Conservation (phyloP, 768 basidiomycete species). For the Mycena capillaripes region DNA sequence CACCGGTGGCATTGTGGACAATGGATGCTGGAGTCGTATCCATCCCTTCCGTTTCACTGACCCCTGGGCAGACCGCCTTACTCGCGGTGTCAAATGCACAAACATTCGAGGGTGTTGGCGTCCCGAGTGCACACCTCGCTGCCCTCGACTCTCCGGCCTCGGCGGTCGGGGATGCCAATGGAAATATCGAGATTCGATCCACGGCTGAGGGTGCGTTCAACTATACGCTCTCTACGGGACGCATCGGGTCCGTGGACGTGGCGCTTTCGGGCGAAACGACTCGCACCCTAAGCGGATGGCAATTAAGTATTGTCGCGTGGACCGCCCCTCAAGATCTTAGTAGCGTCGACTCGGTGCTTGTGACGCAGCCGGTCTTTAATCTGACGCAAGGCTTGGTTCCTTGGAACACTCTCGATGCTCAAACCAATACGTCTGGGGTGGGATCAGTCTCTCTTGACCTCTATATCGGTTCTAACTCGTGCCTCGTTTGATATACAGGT, state of each 20-base stretch:
- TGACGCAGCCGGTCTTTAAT: constrained; percentile 27
- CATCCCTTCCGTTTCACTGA: constrained; percentile 29
- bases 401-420: constrained; percentile 26
- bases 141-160: constrained; percentile 24
- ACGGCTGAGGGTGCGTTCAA: constrained; percentile 15
- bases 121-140: constrained; percentile 11
- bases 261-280: constrained; percentile 25
- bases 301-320: constrained; percentile 33
- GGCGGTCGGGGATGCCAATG: constrained; percentile 19
- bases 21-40: constrained; percentile 25
- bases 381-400: constrained; percentile 32
- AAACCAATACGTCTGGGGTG: constrained; percentile 33
- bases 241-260: constrained; percentile 16
- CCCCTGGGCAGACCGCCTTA: constrained; percentile 23
- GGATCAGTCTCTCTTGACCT: too few species aligned
- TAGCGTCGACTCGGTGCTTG: constrained; percentile 23
- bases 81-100: constrained; percentile 25
- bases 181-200: constrained; percentile 26
- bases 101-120: constrained; percentile 25
- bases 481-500: too few species aligned
- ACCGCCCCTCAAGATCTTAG: constrained; percentile 32
- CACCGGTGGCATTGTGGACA: constrained; percentile 28
- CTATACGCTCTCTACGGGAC: constrained; percentile 18
- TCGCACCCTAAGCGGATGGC: constrained; percentile 26
- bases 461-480: too few species aligned